Evolutionary conservation across 1,284 basidiomycete species (phyloP).

Genomic region (Xerocomus minutiporus): DNA sequence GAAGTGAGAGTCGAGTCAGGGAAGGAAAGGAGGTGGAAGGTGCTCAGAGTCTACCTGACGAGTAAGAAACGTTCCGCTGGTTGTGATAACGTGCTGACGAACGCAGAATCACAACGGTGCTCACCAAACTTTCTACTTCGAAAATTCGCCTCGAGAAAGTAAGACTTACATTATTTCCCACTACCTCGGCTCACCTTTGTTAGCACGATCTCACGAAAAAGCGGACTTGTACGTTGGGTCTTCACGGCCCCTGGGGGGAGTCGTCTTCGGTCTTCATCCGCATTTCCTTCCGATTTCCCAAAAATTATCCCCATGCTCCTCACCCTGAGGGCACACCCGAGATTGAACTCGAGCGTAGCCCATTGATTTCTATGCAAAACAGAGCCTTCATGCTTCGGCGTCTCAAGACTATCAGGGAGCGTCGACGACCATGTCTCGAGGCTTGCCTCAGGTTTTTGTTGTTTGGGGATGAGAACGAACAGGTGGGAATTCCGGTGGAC

Average conservation of each 20-base stretch:
- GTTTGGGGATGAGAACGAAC: constrained; percentile 57
- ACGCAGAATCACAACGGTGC: constrained; percentile 69
- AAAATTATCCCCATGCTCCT: constrained; percentile 66
- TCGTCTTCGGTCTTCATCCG: constrained; percentile 72
- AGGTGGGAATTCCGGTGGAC: constrained; percentile 35
- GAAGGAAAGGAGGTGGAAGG: constrained; percentile 42
- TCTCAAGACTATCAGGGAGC: constrained; percentile 67
- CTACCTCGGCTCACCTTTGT: constrained; percentile 4
- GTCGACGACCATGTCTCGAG: constrained; percentile 74
- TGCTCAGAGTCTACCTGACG: constrained; percentile 68
- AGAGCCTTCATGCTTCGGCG: constrained; percentile 74
- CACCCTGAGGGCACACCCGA: constrained; percentile 66
- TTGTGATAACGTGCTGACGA: constrained; percentile 3
- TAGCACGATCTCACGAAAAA: constrained; percentile 79
- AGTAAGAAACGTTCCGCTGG: constrained; percentile 44
- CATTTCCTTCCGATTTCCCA: constrained; percentile 87
- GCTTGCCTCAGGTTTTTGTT: constrained; percentile 77
- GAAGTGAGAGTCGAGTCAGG: constrained; percentile 44
- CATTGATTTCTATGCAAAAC: constrained; percentile 71
- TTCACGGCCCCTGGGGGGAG: constrained; percentile 90
- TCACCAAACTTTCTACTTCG: constrained; percentile 62
- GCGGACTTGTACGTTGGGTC: constrained; percentile 78
- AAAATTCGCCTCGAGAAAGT: constrained; percentile 88
- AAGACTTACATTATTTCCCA: constrained; percentile 2
- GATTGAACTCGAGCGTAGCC: constrained; percentile 80